Evolutionary conservation across 83 land plant genomes (phyloP).

Genomic region (Isoetes engelmannii): DNA sequence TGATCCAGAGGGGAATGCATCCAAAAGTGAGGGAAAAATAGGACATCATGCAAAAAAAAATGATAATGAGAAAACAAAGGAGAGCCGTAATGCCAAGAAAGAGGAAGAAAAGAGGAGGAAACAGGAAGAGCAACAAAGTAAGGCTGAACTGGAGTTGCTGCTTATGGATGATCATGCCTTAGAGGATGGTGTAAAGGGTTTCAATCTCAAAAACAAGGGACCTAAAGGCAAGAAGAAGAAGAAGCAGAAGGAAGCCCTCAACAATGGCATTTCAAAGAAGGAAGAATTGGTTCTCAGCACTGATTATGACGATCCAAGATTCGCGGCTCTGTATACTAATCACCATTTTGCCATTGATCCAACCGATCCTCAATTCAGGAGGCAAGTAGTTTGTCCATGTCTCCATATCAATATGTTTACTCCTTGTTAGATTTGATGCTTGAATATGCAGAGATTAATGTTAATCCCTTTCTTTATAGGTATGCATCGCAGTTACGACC

Average conservation of each 20-base stretch:
- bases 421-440: no score
- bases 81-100: conserved; percentile 20
- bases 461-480: conserved; percentile 12
- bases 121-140: conserved; percentile 52
- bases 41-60: conserved; percentile 6
- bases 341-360: conserved; percentile 87
- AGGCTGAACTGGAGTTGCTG: conserved; percentile 78
- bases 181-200: conserved; percentile 30
- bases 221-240: conserved; percentile 61
- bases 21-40: conserved; percentile 5
- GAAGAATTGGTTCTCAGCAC: conserved; percentile 45
- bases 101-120: conserved; percentile 21
- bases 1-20: conserved; percentile 9
- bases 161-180: conserved; percentile 56
- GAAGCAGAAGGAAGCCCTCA: conserved; percentile 8
- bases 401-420: no score
- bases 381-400: conserved; percentile 24
- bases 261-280: conserved; percentile 3
- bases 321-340: conserved; percentile 50
- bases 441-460: no score
- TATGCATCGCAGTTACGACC: conserved; percentile 37
- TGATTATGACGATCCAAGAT: conserved; percentile 68
- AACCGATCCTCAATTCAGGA: conserved; percentile 83
- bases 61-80: background rate
- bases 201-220: conserved; percentile 51